Percentiles rank a stretch among this genome's conserved stretches.
Conservation (phyloP, 1,284 basidiomycete genomes). For the Cystobasidium slooffiae region DNA sequence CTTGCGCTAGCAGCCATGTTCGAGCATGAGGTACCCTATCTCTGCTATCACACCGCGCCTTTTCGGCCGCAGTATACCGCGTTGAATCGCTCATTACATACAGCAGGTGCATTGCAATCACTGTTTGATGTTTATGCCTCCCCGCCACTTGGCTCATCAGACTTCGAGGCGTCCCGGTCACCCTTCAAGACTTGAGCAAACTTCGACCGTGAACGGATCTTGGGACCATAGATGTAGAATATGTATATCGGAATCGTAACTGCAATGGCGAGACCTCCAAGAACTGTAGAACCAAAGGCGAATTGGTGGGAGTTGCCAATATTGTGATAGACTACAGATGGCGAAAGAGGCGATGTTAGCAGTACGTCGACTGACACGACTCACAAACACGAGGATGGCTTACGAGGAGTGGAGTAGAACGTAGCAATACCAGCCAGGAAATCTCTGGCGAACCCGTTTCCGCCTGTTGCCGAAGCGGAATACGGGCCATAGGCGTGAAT, state of each 20-base stretch:
- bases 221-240: constrained; percentile 58
- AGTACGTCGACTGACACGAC: neutral
- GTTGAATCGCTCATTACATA: no score
- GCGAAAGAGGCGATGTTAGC: neutral
- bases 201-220: constrained; percentile 56
- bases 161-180: constrained; percentile 3
- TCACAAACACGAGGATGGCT: neutral
- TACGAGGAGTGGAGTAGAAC: constrained; percentile 54
- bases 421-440: constrained; percentile 58
- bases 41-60: no score
- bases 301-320: constrained; percentile 50
- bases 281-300: constrained; percentile 58
- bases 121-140: neutral
- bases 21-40: no score
- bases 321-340: constrained; percentile 54
- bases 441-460: constrained; percentile 55
- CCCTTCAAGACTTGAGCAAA: constrained; percentile 53
- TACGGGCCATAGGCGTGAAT: constrained; percentile 59
- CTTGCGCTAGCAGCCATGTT: no score
- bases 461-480: constrained; percentile 46
- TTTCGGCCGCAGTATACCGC: no score
- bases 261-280: constrained; percentile 57
- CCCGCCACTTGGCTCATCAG: neutral
- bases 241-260: constrained; percentile 59
- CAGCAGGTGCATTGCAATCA: neutral